Conservation (phyloP, 2,329 filamentous ascomycete species). For the Elsinoe australis region DNA sequence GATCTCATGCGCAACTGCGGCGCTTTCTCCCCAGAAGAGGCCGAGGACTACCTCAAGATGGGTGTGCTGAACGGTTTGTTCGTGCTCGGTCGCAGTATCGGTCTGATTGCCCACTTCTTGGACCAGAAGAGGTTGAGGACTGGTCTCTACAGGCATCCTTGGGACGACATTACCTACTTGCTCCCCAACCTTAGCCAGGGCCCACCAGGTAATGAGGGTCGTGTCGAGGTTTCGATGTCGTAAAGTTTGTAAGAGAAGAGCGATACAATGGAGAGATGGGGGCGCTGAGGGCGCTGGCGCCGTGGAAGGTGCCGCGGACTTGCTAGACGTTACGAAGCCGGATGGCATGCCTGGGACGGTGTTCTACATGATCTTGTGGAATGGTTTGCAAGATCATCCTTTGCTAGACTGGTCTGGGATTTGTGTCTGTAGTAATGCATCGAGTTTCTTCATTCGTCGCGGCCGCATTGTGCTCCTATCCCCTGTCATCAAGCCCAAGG, state of each 20-base stretch:
- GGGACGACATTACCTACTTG: slow-evolving; percentile 96
- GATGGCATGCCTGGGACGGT: slow-evolving; percentile 5
- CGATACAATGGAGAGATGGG: background rate
- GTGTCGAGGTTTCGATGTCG: slow-evolving; percentile 80
- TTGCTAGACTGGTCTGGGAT: background rate
- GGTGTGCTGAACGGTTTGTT: slow-evolving; percentile 99
- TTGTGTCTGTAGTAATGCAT: slow-evolving; percentile 12
- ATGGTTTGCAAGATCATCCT: background rate
- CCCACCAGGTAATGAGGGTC: slow-evolving; percentile 67
- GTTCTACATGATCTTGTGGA: slow-evolving; percentile 2
- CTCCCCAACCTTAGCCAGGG: slow-evolving; percentile 69
- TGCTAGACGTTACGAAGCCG: background rate
- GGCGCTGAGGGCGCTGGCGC: background rate
- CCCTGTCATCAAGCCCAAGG: no score
- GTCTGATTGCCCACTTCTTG: slow-evolving; percentile 98
- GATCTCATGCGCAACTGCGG: slow-evolving; percentile 96
- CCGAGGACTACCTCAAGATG: slow-evolving; percentile 98
- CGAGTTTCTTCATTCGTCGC: slow-evolving; percentile 1
- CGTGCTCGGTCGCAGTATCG: slow-evolving; percentile 92
- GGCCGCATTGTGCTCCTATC: no score
- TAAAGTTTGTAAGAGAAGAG: slow-evolving; percentile 17
- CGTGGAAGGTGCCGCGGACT: no score
- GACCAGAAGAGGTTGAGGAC: slow-evolving; percentile 99
- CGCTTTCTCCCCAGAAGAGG: slow-evolving; percentile 91
- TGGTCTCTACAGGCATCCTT: slow-evolving; percentile 94